Percentiles rank a stretch among this genome's conserved stretches.
Evolutionary conservation across 2,329 filamentous ascomycete species (phyloP).

Genomic region (Colletotrichum graminicola): DNA sequence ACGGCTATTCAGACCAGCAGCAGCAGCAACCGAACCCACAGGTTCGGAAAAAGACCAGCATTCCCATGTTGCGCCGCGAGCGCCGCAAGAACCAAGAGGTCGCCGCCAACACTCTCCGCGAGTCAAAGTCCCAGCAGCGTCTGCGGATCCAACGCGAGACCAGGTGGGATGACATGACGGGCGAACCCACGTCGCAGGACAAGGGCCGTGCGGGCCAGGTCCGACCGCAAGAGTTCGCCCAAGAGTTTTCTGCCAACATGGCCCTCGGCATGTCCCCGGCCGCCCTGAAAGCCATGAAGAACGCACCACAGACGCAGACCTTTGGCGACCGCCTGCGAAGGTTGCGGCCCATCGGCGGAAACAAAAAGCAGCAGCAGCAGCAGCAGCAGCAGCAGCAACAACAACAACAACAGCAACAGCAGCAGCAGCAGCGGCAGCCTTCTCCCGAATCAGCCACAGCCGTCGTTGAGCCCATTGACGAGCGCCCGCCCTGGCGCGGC

Average conservation of each 20-base stretch:
- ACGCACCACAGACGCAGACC: constrained; percentile 45
- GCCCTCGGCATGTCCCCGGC: constrained; percentile 37
- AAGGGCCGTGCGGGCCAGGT: constrained; percentile 68
- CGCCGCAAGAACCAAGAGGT: constrained; percentile 60
- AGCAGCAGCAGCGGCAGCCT: constrained; percentile 21
- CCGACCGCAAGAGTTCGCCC: constrained; percentile 64
- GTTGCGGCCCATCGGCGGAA: constrained; percentile 50
- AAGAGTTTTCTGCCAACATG: constrained; percentile 51
- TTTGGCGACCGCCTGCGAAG: constrained; percentile 62
- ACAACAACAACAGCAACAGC: constrained; percentile 24
- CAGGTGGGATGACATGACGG: constrained; percentile 75
- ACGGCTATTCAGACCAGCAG: constrained; percentile 34
- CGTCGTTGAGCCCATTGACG: constrained; percentile 49
- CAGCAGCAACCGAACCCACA: constrained; percentile 43
- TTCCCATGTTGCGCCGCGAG: constrained; percentile 66
- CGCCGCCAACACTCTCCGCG: constrained; percentile 51
- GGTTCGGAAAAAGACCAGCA: constrained; percentile 55
- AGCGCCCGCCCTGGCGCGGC: constrained; percentile 76
- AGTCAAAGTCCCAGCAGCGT: constrained; percentile 54
- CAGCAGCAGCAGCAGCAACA: constrained; percentile 42
- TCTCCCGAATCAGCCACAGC: constrained; percentile 43
- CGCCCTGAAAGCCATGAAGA: constrained; percentile 45
- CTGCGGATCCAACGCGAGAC: constrained; percentile 54
- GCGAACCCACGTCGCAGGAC: constrained; percentile 71
- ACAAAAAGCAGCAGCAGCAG: constrained; percentile 27